Base-by-base conservation (phyloP, 768 basidiomycete species). In the Panellus pusillus region DNA sequence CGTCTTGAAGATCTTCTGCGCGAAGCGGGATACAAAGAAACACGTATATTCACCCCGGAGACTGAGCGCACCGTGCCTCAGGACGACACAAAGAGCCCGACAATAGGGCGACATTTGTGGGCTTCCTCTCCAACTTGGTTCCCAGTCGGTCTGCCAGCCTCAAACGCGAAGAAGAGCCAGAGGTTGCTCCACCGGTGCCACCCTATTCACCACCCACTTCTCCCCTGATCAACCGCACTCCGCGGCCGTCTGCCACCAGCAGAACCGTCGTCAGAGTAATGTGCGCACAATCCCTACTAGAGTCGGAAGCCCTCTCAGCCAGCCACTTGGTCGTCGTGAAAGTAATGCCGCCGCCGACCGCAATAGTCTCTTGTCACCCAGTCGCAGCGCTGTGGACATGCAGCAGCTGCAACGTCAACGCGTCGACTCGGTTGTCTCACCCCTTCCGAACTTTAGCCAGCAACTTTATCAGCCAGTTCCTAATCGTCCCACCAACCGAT, bases 1-100 rank as follows among this genome's bases (percentile, higher is more conserved):
- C 78, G 83, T 6, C 78, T 96, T 17, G 93, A 93, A 60, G 91
- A 94, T 70, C 75, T 97, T 15, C 77, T 97, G 24, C 77, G 82
- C 45, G 89, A 93, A 66, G 91, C 91, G 1, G 93, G 93, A 2
- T 95, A 94, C 76, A 93, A 92, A 68, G 93, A 96, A 65, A 94
- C 92, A 3, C 81, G 93, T 39, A 79, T 97, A 11, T 89, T 91
- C 63, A 94, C 93, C 0, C 93, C 93, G 8, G 91, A 93, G 68
- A 74, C 78, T 4, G 89, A 92, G 54, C 78, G 80, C 36, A 63
- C 65, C 15, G 72, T 71, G 15, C 66, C 66, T 20, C 62, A 64
- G 18, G 65, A 68, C 12, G 65, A 61, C 9, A 68, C 61, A 49
- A 72, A 71, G 54, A 65, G 67, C 24, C 70, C 70, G 19, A 75